These are phyloP conservation scores for Sicyos baderoa DNA, from an alignment of 306 rosid species.

Conservation along the genomic window DNA sequence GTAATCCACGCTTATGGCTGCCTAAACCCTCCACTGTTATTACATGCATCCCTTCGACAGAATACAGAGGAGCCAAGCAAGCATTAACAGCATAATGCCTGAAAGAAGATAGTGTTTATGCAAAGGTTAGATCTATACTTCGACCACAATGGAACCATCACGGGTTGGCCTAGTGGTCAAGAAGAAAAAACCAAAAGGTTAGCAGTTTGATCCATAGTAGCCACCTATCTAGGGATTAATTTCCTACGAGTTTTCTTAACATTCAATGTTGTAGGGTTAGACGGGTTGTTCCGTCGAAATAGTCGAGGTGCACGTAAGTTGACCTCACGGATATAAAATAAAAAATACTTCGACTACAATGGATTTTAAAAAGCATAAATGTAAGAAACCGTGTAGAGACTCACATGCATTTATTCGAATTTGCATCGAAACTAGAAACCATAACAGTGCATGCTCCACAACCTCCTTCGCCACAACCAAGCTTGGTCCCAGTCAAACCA, in stretches of 20 bases:
- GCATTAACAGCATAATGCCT: slow-evolving; percentile 93
- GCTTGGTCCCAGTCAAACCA: slow-evolving; percentile 87
- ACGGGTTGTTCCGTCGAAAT: too few species aligned
- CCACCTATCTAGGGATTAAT: too few species aligned
- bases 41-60: slow-evolving; percentile 95
- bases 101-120: slow-evolving; percentile 24
- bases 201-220: too few species aligned
- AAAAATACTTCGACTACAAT: background rate
- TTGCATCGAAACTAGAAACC: slow-evolving; percentile 66
- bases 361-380: background rate
- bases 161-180: too few species aligned
- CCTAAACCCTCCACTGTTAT: slow-evolving; percentile 93
- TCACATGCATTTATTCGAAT: slow-evolving; percentile 53
- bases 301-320: too few species aligned
- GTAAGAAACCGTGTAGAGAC: slow-evolving; percentile 31
- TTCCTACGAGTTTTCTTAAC: too few species aligned
- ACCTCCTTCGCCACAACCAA: slow-evolving; percentile 97
- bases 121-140: slow-evolving; percentile 22
- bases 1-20: slow-evolving; percentile 64
- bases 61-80: slow-evolving; percentile 88
- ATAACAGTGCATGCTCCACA: slow-evolving; percentile 99
- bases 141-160: background rate
- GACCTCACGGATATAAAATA: too few species aligned
- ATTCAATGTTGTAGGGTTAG: too few species aligned
- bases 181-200: too few species aligned